Evolutionary conservation across 1,284 basidiomycete genomes (phyloP).

Genomic region (Moesziomyces parantarcticus): DNA sequence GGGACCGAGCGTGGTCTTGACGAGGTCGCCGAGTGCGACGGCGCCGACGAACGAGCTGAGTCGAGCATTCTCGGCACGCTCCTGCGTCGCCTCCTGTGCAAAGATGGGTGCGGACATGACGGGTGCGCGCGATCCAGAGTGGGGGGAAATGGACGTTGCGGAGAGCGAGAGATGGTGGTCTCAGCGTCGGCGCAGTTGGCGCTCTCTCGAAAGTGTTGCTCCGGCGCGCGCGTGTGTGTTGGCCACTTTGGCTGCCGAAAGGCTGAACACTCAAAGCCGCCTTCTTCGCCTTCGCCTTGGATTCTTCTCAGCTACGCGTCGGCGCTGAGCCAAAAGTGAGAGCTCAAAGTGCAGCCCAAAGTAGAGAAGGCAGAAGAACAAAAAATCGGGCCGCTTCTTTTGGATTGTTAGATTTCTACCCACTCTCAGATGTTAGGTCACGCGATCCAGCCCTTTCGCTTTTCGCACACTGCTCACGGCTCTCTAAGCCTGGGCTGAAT

Average conservation of each 20-base stretch:
- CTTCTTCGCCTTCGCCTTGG: too few relatives aligned
- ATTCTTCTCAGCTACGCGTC: slow-evolving; percentile 21
- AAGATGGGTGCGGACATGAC: slow-evolving; percentile 66
- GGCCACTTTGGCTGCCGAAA: neutral
- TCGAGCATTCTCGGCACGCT: slow-evolving; percentile 96
- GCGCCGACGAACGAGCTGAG: slow-evolving; percentile 98
- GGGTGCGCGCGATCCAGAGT: neutral
- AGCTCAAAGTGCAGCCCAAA: neutral
- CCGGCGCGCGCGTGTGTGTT: slow-evolving; percentile 14
- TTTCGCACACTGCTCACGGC: too few relatives aligned
- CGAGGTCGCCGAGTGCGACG: slow-evolving; percentile 93
- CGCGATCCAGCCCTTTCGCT: too few relatives aligned
- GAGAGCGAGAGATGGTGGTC: neutral
- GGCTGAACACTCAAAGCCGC: too few relatives aligned
- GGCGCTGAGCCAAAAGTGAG: too few relatives aligned
- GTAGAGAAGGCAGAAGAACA: slow-evolving; percentile 45
- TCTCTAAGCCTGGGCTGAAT: too few relatives aligned
- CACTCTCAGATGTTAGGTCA: too few relatives aligned
- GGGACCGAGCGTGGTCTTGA: slow-evolving; percentile 96
- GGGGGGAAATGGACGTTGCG: neutral
- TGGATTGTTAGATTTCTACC: too few relatives aligned
- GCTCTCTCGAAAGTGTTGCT: neutral
- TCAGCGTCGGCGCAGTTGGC: too few relatives aligned
- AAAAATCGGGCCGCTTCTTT: neutral
- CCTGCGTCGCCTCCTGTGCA: slow-evolving; percentile 81